Evolutionary conservation across 768 basidiomycete species (phyloP), one percentile per base, ranked within the genome.

Genomic region (Phaffia australis): DNA sequence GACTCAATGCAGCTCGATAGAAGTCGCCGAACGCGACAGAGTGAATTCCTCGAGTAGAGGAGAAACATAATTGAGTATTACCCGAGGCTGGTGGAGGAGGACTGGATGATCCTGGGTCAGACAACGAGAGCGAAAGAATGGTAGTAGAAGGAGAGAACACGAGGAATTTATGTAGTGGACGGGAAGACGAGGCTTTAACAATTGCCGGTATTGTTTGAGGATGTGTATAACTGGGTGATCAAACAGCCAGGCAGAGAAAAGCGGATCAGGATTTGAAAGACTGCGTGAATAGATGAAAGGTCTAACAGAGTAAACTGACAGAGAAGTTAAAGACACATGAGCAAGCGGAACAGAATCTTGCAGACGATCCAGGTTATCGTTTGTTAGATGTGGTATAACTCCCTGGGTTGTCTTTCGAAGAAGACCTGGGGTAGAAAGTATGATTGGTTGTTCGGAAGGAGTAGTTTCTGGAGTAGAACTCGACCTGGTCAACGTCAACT

Each of bases 41-140:
- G 42, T 60, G 49, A 42, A 11, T 11, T 42, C 35, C 35, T 11
- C 35, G 35, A 11, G 11, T 11, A 11, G 35, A 42, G 35, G 35
- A 42, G 27, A 50, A 62, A 19, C 25, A 30, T 16, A n/a, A 9
- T 19, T 21, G 42, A n/a, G 35, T 46, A 46, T 48, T 60, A 46
- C 23, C 42, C 14, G 42, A 15, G 47, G 35, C 7, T 21, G 4
- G 46, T 7, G n/a, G 21, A 23, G 60, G 60, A 30, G 23, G 11
- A 49, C 19, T 48, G 16, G 49, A 14, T 1, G 51, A 63, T 8
- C 51, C 16, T 19, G 62, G 62, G 32, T 55, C 46, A 42, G n/a
- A 42, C 2, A 63, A 25, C 3, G 62, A 63, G n/a, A 63, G 51
- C 11, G 62, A 63, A n/a, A 63, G 62, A 30, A 63, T 35, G 7